Conservation (phyloP, 1,284 basidiomycete genomes). For the Psilocybe mexicana region DNA sequence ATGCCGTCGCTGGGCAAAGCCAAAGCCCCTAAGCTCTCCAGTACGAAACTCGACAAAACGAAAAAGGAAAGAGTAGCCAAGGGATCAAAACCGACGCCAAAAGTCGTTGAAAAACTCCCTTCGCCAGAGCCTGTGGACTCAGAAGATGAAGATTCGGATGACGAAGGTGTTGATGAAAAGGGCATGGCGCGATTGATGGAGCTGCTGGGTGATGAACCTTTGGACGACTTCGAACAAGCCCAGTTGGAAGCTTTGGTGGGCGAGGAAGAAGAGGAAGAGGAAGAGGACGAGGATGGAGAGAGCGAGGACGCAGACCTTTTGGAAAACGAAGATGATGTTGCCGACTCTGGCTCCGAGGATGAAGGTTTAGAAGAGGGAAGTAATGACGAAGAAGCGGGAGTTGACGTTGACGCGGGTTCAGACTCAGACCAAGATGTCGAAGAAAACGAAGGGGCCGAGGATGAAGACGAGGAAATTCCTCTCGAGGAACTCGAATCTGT, state of each 20-base stretch:
- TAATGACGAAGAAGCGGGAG: conserved; percentile 30
- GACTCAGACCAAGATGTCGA: conserved; percentile 33
- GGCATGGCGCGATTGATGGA: conserved; percentile 68
- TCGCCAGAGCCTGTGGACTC: conserved; percentile 5
- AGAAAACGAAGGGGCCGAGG: conserved; percentile 43
- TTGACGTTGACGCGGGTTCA: conserved; percentile 39
- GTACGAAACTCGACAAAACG: background rate
- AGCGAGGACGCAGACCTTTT: conserved; percentile 27
- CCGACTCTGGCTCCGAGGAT: conserved; percentile 41
- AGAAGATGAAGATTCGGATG: conserved; percentile 37
- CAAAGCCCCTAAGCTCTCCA: conserved; percentile 6
- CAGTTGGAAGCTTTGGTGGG: conserved; percentile 46
- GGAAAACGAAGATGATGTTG: conserved; percentile 38
- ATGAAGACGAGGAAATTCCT: conserved; percentile 49
- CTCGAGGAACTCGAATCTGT: conserved; percentile 75
- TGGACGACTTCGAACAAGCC: conserved; percentile 61
- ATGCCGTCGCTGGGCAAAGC: conserved; percentile 9
- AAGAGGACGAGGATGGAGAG: conserved; percentile 29
- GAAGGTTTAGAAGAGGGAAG: conserved; percentile 40
- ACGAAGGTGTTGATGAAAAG: conserved; percentile 64
- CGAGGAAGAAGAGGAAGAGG: conserved; percentile 35
- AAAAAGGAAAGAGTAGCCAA: conserved; percentile 7
- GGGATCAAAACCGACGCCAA: conserved; percentile 2
- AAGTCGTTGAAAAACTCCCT: conserved; percentile 5
- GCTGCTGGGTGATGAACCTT: conserved; percentile 64